Evolutionary conservation across 139 green algal genomes (phyloP).

Genomic region (Chara braunii): DNA sequence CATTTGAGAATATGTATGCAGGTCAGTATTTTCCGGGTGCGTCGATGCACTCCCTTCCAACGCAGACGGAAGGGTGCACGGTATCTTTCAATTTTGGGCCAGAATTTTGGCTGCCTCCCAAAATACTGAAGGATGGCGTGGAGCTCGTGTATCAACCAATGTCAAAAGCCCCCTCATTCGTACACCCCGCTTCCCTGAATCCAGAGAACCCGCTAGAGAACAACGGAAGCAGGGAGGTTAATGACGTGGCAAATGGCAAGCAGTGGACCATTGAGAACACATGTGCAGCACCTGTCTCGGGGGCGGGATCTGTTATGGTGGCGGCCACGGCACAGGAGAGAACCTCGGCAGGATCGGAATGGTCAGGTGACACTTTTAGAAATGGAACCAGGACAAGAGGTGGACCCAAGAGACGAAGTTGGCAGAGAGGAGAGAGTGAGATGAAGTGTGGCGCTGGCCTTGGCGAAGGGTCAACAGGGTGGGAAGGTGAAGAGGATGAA

Average conservation of each 20-base stretch:
- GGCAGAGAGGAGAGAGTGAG: not conserved
- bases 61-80: constrained; percentile 17
- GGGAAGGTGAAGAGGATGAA: not conserved
- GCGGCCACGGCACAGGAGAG: no score
- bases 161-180: no score
- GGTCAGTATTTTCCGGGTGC: constrained; percentile 35
- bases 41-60: constrained; percentile 29
- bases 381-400: not conserved
- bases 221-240: not conserved
- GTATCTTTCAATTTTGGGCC: constrained; percentile 45
- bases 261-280: not conserved
- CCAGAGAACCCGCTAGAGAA: not conserved
- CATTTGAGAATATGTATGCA: constrained; percentile 18
- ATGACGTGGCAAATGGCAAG: not conserved
- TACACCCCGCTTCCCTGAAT: not conserved
- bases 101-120: constrained; percentile 13
- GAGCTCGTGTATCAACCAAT: no score
- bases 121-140: constrained; percentile 6
- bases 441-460: not conserved
- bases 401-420: not conserved
- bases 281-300: not conserved
- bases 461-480: not conserved
- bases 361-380: not conserved
- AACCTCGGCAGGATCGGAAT: not conserved
- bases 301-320: no score